Conservation (phyloP, 2,329 filamentous ascomycete genomes). For the Gyromitra esculenta region DNA sequence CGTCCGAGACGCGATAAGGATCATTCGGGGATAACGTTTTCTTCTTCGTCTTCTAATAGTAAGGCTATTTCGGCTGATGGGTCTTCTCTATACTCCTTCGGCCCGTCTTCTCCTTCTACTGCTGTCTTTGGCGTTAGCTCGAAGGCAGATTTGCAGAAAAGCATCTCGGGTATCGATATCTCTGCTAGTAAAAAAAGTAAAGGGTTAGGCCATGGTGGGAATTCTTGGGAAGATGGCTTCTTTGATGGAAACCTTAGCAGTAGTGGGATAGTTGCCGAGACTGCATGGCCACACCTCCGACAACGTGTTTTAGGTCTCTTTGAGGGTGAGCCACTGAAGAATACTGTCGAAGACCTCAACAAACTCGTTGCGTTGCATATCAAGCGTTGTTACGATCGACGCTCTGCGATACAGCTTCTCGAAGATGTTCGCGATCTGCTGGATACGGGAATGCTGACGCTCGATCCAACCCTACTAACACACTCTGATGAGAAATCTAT, state of each 20-base stretch:
- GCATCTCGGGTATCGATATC: constrained; percentile 70
- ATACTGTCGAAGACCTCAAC: constrained; percentile 87
- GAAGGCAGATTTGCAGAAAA: constrained; percentile 59
- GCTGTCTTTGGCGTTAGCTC: constrained; percentile 58
- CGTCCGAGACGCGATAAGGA: constrained; percentile 63
- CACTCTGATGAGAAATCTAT: constrained; percentile 76
- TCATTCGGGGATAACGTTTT: constrained; percentile 68
- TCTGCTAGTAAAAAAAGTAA: constrained; percentile 23
- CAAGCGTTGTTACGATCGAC: constrained; percentile 77
- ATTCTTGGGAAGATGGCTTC: constrained; percentile 76
- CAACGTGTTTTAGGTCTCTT: constrained; percentile 80
- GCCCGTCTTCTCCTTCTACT: constrained; percentile 70
- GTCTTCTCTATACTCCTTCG: constrained; percentile 73
- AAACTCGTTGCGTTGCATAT: constrained; percentile 79
- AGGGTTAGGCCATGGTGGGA: constrained; percentile 71
- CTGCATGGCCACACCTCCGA: constrained; percentile 84
- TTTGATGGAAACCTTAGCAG: constrained; percentile 66
- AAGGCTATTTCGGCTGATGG: constrained; percentile 70
- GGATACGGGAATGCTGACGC: constrained; percentile 80
- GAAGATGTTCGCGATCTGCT: constrained; percentile 81
- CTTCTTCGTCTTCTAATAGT: constrained; percentile 73
- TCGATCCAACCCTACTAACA: constrained; percentile 80
- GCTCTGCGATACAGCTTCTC: constrained; percentile 74
- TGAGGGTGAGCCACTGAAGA: constrained; percentile 79
- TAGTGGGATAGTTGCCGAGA: constrained; percentile 67